Conservation (phyloP, 208 protist species). For the Spongospora subterranea region DNA sequence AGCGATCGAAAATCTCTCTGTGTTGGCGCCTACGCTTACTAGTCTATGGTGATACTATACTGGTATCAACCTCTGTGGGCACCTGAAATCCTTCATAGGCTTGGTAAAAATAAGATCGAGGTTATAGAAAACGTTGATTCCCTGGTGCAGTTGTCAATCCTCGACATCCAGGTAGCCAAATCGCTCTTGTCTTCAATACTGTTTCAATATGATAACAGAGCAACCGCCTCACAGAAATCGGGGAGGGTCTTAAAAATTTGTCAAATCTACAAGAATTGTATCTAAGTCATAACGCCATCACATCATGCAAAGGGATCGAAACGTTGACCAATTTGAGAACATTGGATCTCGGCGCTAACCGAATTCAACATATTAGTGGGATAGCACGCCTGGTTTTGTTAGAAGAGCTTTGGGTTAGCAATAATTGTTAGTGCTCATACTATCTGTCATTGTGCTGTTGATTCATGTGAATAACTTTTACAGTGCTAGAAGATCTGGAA, state of each 20-base stretch:
- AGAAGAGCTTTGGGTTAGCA: slow-evolving; percentile 34
- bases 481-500: slow-evolving; percentile 26
- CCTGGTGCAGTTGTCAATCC: neutral
- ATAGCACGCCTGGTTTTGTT: neutral
- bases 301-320: neutral
- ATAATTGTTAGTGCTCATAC: neutral
- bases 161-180: slow-evolving; percentile 38
- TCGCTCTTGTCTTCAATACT: neutral
- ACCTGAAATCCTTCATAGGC: neutral
- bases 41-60: neutral
- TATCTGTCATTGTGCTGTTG: neutral
- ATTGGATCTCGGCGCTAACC: slow-evolving; percentile 25
- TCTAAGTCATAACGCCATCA: slow-evolving; percentile 54
- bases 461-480: neutral
- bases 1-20: neutral
- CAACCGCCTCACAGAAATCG: slow-evolving; percentile 12
- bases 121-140: neutral
- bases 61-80: neutral
- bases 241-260: neutral
- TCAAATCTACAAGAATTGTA: slow-evolving; percentile 48
- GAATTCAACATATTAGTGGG: neutral
- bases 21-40: neutral
- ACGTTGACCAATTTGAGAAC: slow-evolving; percentile 1
- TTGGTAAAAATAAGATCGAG: slow-evolving; percentile 49
- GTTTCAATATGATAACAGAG: neutral